Evolutionary conservation across 768 basidiomycete genomes (phyloP), one percentile per base, ranked within the genome.

Genomic region (Stropharia rugosoannulata): DNA sequence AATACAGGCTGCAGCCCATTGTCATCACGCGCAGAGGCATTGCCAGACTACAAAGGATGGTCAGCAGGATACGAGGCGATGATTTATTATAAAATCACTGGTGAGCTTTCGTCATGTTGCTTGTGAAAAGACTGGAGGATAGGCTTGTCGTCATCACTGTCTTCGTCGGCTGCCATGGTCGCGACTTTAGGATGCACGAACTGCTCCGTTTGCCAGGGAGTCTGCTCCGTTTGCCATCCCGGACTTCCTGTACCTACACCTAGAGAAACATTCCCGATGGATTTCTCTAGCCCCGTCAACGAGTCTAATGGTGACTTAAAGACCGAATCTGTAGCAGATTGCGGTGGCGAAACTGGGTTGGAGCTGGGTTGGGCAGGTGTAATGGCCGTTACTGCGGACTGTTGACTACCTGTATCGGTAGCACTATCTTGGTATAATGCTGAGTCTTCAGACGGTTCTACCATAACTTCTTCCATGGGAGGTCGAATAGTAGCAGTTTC

Each of bases 1-100:
- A 97, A 98, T 22, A 89, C 75, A 18, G 91, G 89, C 54, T 80
- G 83, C 37, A 87, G 63, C 1, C 77, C 77, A 52, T 76, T 80
- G 49, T 84, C 73, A 47, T 71, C 67, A 53, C 70, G 70, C 29
- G 54, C 55, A 5, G 64, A 47, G 40, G 59, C 61, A 55, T 38
- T 43, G 44, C 38, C 15, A 35, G 29, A 38, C 38, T 35, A 37
- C 41, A 43, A 52, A 52, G 38, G 13, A 36, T 32, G 29, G 13
- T 46, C 9, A 25, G 45, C 45, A 15, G 25, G 27, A n/a, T 22
- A 10, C 1, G 29, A 27, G 22, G 25, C 19, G 10, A 46, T 32
- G 45, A 13, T 18, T 29, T 40, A 54, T 16, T 51, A 63, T 4
- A 40, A 67, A 72, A 60, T 38, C 4, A 74, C 74, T 29, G 66